Evolutionary conservation across 306 rosid species (phyloP), one percentile per base, ranked within the genome.

Genomic region (Senna tora): DNA sequence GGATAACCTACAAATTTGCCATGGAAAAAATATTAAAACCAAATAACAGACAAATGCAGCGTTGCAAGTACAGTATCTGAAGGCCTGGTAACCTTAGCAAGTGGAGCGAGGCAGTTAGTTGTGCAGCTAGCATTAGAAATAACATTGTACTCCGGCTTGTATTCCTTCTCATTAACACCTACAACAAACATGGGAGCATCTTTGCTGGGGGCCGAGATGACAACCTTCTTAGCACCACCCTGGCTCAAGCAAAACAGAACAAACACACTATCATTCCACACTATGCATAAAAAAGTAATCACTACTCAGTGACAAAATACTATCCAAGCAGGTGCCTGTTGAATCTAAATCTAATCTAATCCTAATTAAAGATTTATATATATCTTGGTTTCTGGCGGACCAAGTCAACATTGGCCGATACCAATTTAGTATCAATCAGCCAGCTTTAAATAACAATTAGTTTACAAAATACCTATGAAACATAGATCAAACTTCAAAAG

Each of bases 171-270:
- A 1, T 92, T 92, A 54, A 92, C 97, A 77, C 97, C 97, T 5
- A 92, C 85, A 14, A 92, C 97, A 55, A 92, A 92, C 97, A 92
- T 89, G 30, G 97, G 97, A 6, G 97, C 97, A 83, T 92, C 97
- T 82, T 89, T 92, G 17, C 97, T 89, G 5, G 96, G 97, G 55
- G 97, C 97, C 12, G 97, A 92, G 67, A 92, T 92, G 73, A 92
- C 74, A 78, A 92, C 96, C 87, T 92, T 92, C 90, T 92, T 89
- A 0, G 96, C 97, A 56, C 96, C 97, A 58, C 96, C 97, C 97
- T 91, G 84, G 7, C 56, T 4, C 10, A 43, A 20, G 7, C 25
- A 16, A 5, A 60, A 16, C 32, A 61, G 0, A n/a, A n/a, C n/a
- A 66, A 57, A 67, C 20, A 50, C 6, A 9, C 49, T 19, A 68